Percentiles rank a stretch among this genome's conserved stretches.
Evolutionary conservation across 2,329 filamentous ascomycete genomes (phyloP).

Genomic region (Nannizzia gypsea): DNA sequence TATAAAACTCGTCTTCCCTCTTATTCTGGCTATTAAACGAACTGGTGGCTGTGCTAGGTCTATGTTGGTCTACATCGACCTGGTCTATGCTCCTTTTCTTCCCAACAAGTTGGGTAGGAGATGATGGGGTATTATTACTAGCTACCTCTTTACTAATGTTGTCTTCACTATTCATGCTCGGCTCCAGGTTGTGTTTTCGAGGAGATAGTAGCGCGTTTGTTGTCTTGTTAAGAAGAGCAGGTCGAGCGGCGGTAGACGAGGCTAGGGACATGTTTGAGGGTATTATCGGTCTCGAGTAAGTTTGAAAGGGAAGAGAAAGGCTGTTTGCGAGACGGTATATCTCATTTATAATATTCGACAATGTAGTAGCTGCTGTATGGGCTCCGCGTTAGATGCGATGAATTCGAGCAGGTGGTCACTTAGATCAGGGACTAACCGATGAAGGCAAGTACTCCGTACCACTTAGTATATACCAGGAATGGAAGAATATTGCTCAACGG

Average conservation of each 20-base stretch:
- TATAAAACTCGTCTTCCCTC: constrained; percentile 15
- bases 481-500: neutral
- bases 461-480: neutral
- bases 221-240: constrained; percentile 31
- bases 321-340: neutral
- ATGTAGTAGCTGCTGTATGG: too few species aligned
- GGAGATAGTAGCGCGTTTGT: constrained; percentile 32
- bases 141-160: neutral
- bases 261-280: neutral
- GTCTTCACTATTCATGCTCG: constrained; percentile 18
- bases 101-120: constrained; percentile 26
- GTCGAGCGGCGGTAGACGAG: constrained; percentile 28
- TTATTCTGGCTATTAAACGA: constrained; percentile 12
- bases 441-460: neutral
- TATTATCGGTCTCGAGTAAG: neutral
- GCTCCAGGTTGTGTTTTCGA: constrained; percentile 15
- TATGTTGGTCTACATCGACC: constrained; percentile 20
- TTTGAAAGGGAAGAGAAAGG: neutral
- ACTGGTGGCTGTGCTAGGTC: constrained; percentile 15
- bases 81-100: constrained; percentile 33
- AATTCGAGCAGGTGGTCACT: neutral
- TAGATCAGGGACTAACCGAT: neutral
- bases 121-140: constrained; percentile 14
- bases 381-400: neutral
- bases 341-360: neutral